Conservation (phyloP, 352 stramenopile species). For the Pythium periplocum region DNA sequence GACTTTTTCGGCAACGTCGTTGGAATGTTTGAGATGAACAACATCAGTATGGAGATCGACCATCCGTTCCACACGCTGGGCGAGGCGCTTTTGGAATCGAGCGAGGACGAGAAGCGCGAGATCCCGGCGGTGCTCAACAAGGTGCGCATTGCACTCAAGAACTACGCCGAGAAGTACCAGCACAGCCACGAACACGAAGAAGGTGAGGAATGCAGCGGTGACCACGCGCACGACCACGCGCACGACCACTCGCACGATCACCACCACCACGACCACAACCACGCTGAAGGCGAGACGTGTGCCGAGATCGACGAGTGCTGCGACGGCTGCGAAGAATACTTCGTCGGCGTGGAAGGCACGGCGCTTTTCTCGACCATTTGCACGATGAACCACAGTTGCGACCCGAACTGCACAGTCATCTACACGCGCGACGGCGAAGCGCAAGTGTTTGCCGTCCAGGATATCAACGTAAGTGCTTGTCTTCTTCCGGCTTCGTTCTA, state of each 20-base stretch:
- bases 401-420: conserved; percentile 58
- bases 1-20: conserved; percentile 89
- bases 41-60: conserved; percentile 89
- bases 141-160: conserved; percentile 25
- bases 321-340: conserved; percentile 15
- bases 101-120: conserved; percentile 51
- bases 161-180: neutral
- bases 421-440: conserved; percentile 38
- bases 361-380: conserved; percentile 77
- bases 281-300: conserved; percentile 22
- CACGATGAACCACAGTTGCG: conserved; percentile 89
- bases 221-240: conserved; percentile 22
- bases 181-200: conserved; percentile 1
- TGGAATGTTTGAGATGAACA: conserved; percentile 96
- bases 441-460: conserved; percentile 28
- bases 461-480: conserved; percentile 80
- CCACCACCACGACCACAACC: conserved; percentile 17
- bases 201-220: conserved; percentile 19
- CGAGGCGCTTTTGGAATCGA: conserved; percentile 52
- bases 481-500: too few relatives aligned
- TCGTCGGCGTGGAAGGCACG: conserved; percentile 63
- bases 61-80: conserved; percentile 73
- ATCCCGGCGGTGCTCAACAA: conserved; percentile 53
- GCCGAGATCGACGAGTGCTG: conserved; percentile 38
- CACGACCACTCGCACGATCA: conserved; percentile 22